Evolutionary conservation across 2,329 filamentous ascomycete genomes (phyloP).

Genomic region (Fusarium pseudograminearum): DNA sequence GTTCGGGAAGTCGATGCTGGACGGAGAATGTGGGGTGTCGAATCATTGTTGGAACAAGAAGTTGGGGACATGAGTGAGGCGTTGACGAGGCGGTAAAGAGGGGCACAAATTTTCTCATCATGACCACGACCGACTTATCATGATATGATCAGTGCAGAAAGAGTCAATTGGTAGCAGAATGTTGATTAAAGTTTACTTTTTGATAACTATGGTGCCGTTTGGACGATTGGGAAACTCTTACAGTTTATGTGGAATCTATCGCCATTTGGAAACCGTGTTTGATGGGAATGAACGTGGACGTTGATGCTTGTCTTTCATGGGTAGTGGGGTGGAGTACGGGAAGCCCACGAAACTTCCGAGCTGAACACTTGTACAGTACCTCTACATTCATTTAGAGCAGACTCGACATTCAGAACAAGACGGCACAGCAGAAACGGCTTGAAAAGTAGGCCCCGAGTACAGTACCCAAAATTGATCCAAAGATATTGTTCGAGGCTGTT

Average conservation of each 20-base stretch:
- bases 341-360: constrained; percentile 34
- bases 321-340: constrained; percentile 25
- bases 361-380: constrained; percentile 27
- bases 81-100: constrained; percentile 42
- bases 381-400: constrained; percentile 3
- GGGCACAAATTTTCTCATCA: constrained; percentile 41
- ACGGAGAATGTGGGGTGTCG: constrained; percentile 46
- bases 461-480: not conserved
- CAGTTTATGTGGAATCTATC: constrained; percentile 7
- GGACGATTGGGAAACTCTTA: not conserved
- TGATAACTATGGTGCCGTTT: not conserved
- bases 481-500: constrained; percentile 13
- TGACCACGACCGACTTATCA: constrained; percentile 16
- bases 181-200: not conserved
- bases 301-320: constrained; percentile 30
- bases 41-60: constrained; percentile 41
- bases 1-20: constrained; percentile 43
- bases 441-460: constrained; percentile 3
- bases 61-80: constrained; percentile 35
- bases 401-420: not conserved
- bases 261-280: constrained; percentile 23
- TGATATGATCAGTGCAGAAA: not conserved
- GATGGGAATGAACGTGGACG: constrained; percentile 37
- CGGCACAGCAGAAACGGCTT: not conserved
- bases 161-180: not conserved